Percentiles rank a stretch among this genome's conserved stretches.
phyloP scores from a whole-genome alignment of 2,329 filamentous ascomycete species.

The Aspergillus tamarii region DNA sequence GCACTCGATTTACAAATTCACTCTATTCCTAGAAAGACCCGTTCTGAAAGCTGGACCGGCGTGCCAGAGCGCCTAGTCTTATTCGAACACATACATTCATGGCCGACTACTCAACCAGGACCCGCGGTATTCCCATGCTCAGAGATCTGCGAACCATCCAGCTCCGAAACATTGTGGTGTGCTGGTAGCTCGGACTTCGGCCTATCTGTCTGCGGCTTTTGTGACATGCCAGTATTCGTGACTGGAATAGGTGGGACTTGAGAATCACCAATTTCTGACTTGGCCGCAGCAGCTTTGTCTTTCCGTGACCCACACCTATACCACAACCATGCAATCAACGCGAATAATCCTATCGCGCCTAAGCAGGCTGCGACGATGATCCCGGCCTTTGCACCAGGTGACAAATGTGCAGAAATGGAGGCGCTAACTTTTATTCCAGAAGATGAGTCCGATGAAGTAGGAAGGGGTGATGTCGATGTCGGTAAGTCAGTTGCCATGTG shows the following conservation, averaged over 20 bases:
- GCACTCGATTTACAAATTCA: neutral
- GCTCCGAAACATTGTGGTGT: neutral
- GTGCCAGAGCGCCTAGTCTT: neutral
- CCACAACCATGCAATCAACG: neutral
- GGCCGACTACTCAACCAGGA: neutral
- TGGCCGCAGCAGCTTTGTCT: neutral
- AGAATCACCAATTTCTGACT: neutral
- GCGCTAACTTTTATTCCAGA: neutral
- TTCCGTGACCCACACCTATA: neutral
- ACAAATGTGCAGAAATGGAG: neutral
- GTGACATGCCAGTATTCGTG: neutral
- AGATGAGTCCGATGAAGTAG: neutral
- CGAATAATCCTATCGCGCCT: neutral
- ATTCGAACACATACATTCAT: neutral
- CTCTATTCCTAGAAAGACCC: neutral
- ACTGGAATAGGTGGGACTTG: neutral
- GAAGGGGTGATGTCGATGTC: neutral
- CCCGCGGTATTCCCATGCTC: neutral
- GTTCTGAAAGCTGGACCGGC: neutral
- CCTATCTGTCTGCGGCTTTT: neutral
- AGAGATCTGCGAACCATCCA: neutral
- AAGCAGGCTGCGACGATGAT: neutral
- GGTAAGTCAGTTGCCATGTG: neutral
- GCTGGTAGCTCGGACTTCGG: neutral
- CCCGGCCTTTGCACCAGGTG: neutral